These are phyloP conservation scores for Pseudomassariella vexata DNA, from an alignment of 2,329 filamentous ascomycete species.

Conservation along the genomic window DNA sequence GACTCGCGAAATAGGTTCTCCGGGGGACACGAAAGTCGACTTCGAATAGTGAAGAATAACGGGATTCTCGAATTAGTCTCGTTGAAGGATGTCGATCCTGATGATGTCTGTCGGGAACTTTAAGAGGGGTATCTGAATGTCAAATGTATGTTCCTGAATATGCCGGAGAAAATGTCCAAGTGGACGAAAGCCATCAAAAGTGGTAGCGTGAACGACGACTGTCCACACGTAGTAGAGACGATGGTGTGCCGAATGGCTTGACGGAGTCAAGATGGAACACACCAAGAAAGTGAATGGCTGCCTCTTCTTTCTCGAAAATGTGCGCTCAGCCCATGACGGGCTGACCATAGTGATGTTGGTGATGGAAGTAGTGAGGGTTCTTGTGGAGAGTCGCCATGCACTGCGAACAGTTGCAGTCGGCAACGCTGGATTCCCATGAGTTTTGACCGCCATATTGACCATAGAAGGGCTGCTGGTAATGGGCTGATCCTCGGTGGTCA, in stretches of 20 bases:
- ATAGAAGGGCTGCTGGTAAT: constrained; percentile 38
- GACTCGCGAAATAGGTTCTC: too few relatives aligned
- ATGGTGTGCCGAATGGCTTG: constrained; percentile 3
- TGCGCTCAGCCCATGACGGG: constrained; percentile 46
- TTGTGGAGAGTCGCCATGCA: constrained; percentile 40
- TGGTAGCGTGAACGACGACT: too few relatives aligned
- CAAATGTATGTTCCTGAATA: constrained; percentile 24
- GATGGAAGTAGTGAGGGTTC: constrained; percentile 40
- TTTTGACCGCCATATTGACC: constrained; percentile 34
- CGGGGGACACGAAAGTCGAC: too few relatives aligned
- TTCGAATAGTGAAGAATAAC: background rate
- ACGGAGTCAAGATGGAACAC: constrained; percentile 11
- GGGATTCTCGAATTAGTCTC: constrained; percentile 2
- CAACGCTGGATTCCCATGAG: constrained; percentile 45
- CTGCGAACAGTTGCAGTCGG: constrained; percentile 43
- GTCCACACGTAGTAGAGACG: too few relatives aligned
- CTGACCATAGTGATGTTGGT: constrained; percentile 46
- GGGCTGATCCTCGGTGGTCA: constrained; percentile 30
- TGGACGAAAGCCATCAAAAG: too few relatives aligned
- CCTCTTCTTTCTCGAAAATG: background rate
- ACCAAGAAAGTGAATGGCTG: constrained; percentile 6
- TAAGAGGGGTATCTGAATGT: constrained; percentile 26
- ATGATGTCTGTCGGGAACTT: constrained; percentile 14
- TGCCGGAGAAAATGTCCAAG: constrained; percentile 15
- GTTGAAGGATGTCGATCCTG: constrained; percentile 5